Base-by-base conservation (phyloP, 2,329 filamentous ascomycete species). In the Microdochium trichocladiopsis region DNA sequence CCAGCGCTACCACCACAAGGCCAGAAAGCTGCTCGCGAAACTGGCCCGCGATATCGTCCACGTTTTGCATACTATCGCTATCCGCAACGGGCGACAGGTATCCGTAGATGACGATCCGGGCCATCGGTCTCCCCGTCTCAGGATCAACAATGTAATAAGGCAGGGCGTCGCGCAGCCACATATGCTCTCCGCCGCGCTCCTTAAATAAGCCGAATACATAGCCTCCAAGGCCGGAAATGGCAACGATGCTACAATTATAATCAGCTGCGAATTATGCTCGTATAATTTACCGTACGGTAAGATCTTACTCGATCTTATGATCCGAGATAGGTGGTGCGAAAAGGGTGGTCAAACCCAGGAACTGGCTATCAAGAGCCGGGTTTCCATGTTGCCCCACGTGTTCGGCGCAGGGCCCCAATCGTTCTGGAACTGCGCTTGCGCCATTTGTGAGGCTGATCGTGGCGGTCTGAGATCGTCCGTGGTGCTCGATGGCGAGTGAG, bases 371-470 rank as follows among this genome's bases (percentile, higher is more conserved):
- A 8, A 14, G 8, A 31, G 28, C 28, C 14, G 28, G 28, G 28
- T 8, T 31, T 14, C 28, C n/a, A n/a, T n/a, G 14, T 31, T 31
- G 28, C 28, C 14, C 28, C 28, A 8, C 28, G n/a, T n/a, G n/a
- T 14, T 64, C 12, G 75, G 52, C 47, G 14, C 8, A 31, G 8
- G 8, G 28, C 28, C 8, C 8, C 14, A 14, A 31, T 8, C 8
- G 8, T 14, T 8, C 8, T 31, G 28, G 8, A 8, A 14, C 14
- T 8, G 28, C 8, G 14, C 8, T 8, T n/a, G n/a, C 48, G 8
- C 28, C 28, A 31, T 31, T 14, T 8, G 28, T 31, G 8, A 41
- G n/a, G 36, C 36, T 41, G 36, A 41, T 16, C 5, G 36, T 41
- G 11, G 36, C 36, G 5, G 36, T 18, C 36, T 18, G 9, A 6